These are phyloP conservation scores for Cyanidiococcus yangmingshanensis DNA, from an alignment of 23 red algal genomes.

Conservation along the genomic window DNA sequence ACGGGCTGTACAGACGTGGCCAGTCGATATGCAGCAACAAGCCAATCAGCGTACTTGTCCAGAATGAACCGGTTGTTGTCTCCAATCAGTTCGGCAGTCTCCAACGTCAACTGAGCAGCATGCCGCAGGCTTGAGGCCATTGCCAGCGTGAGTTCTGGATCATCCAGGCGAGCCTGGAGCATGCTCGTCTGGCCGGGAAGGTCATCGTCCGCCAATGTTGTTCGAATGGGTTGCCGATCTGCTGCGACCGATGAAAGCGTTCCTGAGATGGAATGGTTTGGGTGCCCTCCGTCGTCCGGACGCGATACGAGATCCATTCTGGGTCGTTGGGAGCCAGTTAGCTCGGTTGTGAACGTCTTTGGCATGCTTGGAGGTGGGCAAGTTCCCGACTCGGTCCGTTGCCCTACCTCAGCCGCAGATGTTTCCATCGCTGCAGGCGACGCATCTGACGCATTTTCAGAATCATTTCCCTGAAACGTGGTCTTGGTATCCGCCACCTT, in stretches of 20 bases:
- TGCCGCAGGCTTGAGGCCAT: background rate
- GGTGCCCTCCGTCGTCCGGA: background rate
- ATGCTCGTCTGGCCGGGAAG: background rate
- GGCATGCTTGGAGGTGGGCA: no score
- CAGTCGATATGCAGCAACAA: background rate
- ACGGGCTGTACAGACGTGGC: background rate
- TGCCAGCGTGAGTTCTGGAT: background rate
- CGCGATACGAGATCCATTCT: background rate
- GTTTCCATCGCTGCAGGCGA: background rate
- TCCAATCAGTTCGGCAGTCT: conserved; percentile 2
- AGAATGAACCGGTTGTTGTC: background rate
- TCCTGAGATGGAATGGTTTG: background rate
- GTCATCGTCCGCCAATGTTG: background rate
- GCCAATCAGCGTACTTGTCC: background rate
- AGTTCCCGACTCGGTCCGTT: background rate
- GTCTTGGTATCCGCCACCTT: background rate
- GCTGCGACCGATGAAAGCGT: no score
- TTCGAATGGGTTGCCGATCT: no score
- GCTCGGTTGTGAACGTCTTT: background rate
- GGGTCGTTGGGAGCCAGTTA: background rate
- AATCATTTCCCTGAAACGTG: background rate
- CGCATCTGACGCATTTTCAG: background rate
- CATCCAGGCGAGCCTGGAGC: background rate
- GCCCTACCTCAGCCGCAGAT: background rate
- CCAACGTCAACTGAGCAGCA: conserved; percentile 9